Evolutionary conservation across 768 basidiomycete genomes (phyloP).

Genomic region (Suillus subalutaceus): DNA sequence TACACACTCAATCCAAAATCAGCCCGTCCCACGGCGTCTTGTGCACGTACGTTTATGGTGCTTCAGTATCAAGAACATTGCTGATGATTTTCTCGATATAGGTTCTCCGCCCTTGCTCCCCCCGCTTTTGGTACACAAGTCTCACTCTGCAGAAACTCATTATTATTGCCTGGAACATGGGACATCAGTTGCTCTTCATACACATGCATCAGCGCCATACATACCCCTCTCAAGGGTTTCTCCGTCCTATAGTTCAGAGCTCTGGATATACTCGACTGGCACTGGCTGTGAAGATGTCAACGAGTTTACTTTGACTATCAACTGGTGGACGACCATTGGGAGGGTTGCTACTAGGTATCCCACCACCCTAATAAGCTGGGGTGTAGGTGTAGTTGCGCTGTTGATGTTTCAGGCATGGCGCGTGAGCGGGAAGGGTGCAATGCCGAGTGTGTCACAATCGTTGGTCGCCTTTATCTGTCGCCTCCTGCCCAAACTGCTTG

Average conservation of each 20-base stretch:
- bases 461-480: slow-evolving; percentile 45
- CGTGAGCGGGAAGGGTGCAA: slow-evolving; percentile 28
- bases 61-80: background rate
- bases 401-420: slow-evolving; percentile 58
- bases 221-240: slow-evolving; percentile 32
- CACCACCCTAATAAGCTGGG: slow-evolving; percentile 72
- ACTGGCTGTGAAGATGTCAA: slow-evolving; percentile 45
- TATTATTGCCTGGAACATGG: slow-evolving; percentile 56
- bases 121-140: slow-evolving; percentile 68
- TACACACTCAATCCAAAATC: slow-evolving; percentile 54
- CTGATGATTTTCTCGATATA: slow-evolving; percentile 31
- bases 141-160: slow-evolving; percentile 63
- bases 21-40: slow-evolving; percentile 19
- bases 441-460: slow-evolving; percentile 52
- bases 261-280: slow-evolving; percentile 63
- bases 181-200: slow-evolving; percentile 52
- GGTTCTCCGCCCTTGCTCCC: slow-evolving; percentile 49
- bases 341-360: slow-evolving; percentile 75
- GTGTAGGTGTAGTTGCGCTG: slow-evolving; percentile 66
- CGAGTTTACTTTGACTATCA: slow-evolving; percentile 56
- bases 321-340: slow-evolving; percentile 73
- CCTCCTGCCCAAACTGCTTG: slow-evolving; percentile 46
- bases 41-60: slow-evolving; percentile 29
- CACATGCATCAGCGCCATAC: slow-evolving; percentile 71
- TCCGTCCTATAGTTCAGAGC: slow-evolving; percentile 44